Percentiles rank a stretch among this genome's conserved stretches.
These are phyloP conservation scores for Centaurea solstitialis DNA, from an alignment of 129 eudicot genomes.

Conservation along the genomic window DNA sequence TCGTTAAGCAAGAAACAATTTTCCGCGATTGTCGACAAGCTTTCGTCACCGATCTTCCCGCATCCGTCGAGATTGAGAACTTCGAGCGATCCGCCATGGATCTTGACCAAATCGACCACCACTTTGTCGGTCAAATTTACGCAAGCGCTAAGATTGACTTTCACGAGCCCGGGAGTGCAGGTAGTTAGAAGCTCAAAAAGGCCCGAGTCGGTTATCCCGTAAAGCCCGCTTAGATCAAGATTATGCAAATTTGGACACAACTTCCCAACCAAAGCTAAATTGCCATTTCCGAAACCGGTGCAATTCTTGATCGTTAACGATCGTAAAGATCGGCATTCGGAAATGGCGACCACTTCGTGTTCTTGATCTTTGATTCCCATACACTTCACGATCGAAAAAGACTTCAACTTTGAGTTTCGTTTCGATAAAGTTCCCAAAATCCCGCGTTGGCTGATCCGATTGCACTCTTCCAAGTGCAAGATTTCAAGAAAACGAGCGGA, in stretches of 20 bases:
- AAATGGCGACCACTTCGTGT: conserved; percentile 26
- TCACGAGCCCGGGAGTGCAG: conserved; percentile 54
- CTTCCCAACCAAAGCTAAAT: conserved; percentile 64
- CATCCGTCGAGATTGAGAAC: conserved; percentile 78
- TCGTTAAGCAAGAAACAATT: conserved; percentile 61
- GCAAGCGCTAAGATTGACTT: conserved; percentile 69
- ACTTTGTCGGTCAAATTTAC: conserved; percentile 56
- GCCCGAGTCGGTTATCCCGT: conserved; percentile 64
- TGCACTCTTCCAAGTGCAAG: conserved; percentile 81
- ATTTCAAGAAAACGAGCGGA: conserved; percentile 65
- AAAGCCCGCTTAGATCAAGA: conserved; percentile 72
- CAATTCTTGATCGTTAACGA: conserved; percentile 66
- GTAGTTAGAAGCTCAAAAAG: conserved; percentile 54
- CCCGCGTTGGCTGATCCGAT: conserved; percentile 66
- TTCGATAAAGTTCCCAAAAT: conserved; percentile 61
- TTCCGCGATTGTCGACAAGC: conserved; percentile 55
- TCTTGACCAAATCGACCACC: conserved; percentile 43
- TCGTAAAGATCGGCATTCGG: conserved; percentile 62
- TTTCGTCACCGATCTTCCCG: conserved; percentile 59
- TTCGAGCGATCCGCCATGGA: conserved; percentile 75
- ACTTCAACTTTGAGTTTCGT: conserved; percentile 58
- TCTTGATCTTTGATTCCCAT: conserved; percentile 66
- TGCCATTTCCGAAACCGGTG: conserved; percentile 54
- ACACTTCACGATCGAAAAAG: conserved; percentile 79
- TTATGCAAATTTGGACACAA: conserved; percentile 67